Conservation (phyloP, 352 stramenopile genomes). For the Discostella stelligera region DNA sequence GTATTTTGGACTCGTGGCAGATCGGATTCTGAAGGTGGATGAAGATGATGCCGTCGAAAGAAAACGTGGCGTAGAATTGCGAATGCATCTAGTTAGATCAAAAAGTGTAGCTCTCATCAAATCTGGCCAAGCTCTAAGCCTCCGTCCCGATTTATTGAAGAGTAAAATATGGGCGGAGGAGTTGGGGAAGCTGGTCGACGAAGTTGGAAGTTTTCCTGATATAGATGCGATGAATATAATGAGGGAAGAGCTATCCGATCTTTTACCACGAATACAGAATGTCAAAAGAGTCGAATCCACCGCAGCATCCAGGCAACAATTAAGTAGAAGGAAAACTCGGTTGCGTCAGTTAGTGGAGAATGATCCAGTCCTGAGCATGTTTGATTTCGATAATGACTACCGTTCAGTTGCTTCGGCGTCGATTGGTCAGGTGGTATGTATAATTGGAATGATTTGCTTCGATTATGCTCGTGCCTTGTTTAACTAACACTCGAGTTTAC, state of each 20-base stretch:
- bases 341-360: conserved; percentile 61
- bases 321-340: conserved; percentile 30
- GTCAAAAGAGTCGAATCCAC: conserved; percentile 36
- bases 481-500: conserved; percentile 7
- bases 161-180: conserved; percentile 84
- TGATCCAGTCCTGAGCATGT: conserved; percentile 72
- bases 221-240: conserved; percentile 84
- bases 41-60: conserved; percentile 58
- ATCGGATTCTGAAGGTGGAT: conserved; percentile 60
- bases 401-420: conserved; percentile 68
- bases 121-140: conserved; percentile 81
- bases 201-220: conserved; percentile 84
- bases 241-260: conserved; percentile 74
- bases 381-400: conserved; percentile 79
- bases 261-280: conserved; percentile 53
- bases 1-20: conserved; percentile 70
- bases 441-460: neutral
- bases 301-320: conserved; percentile 20
- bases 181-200: conserved; percentile 84
- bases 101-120: conserved; percentile 76
- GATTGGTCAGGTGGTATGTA: conserved; percentile 74
- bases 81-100: conserved; percentile 65
- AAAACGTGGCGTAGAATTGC: conserved; percentile 69
- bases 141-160: conserved; percentile 83
- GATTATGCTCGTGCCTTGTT: neutral